Percentiles rank a stretch among this genome's conserved stretches.
Evolutionary conservation across 257 asterid genomes (phyloP).

Genomic region (Salvia rosmarinus): DNA sequence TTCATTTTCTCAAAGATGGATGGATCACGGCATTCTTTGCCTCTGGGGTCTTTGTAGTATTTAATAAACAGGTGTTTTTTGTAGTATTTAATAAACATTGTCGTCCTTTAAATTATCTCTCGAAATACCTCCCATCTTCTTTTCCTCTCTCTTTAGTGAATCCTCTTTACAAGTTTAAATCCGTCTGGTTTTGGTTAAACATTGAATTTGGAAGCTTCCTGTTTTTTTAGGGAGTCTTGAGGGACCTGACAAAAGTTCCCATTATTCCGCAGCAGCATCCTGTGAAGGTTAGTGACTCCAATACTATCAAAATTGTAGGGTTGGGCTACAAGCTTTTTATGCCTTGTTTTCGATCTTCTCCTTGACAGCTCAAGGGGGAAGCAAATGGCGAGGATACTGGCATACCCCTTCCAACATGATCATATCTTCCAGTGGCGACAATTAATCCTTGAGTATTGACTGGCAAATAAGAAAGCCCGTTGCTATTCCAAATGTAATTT

Average conservation of each 20-base stretch:
- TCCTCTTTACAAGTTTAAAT: too few species aligned
- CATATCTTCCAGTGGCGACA: slow-evolving; percentile 51
- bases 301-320: background rate
- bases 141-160: too few species aligned
- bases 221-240: slow-evolving; percentile 70
- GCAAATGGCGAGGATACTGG: slow-evolving; percentile 46
- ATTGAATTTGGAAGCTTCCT: background rate
- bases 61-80: too few species aligned
- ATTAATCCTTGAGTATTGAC: slow-evolving; percentile 37
- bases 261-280: slow-evolving; percentile 54
- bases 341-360: background rate
- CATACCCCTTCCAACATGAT: slow-evolving; percentile 48
- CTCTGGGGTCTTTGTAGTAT: background rate
- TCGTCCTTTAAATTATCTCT: too few species aligned
- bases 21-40: background rate
- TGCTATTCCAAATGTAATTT: slow-evolving; percentile 17
- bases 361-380: slow-evolving; percentile 59
- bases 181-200: background rate
- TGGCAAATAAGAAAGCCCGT: slow-evolving; percentile 28
- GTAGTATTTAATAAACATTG: too few species aligned
- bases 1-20: background rate
- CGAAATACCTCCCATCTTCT: too few species aligned
- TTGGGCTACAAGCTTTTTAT: background rate
- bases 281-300: slow-evolving; percentile 47
- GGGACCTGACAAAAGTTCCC: slow-evolving; percentile 84